Base-by-base conservation (phyloP, 164 flowering plant species). In the Saururus chinensis region DNA sequence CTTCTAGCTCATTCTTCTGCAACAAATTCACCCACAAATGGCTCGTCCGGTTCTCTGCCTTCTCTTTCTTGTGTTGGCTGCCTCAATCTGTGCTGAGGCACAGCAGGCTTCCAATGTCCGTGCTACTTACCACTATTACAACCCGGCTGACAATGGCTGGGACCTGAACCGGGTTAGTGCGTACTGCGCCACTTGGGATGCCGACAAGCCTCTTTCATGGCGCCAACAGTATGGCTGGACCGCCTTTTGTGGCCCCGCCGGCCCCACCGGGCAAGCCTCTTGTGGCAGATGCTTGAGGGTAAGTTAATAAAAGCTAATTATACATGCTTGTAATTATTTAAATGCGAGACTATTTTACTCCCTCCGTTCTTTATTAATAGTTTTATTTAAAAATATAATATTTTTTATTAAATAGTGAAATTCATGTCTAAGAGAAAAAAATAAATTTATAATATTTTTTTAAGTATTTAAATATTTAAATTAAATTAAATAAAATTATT, bases 151-250 rank as follows among this genome's bases (percentile, higher is more conserved):
- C 25, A 69, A 60, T 41, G 66, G 63, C 1, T 82, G 86, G 86
- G 78, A 80, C 35, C 63, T 78, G 64, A 61, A 30, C 19, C 63
- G 63, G 3, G 84, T 60, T 0, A 72, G 81, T 42, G 79, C 75
- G 21, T 80, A 48, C 64, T 80, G 84, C 40, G 40, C 84, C 0
- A 80, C 84, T 2, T 80, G 81, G 84, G 80, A 80, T 57, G 84
- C 73, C 48, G 53, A 63, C 60, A 74, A 76, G 73, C 74, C 81
- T 7, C 68, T 74, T 21, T 63, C 61, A 8, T 80, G 84, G 81
- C 71, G 84, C 37, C 48, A 48, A 4, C 66, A 60, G 61, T 69
- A 79, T 37, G 75, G 77, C 5, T 79, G 82, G 82, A 79, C 78
- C 0, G 80, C 80, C 53, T 79, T 79, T 57, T 79, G 82, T 23